phyloP scores from a whole-genome alignment of 371 early-diverging fungal genomes.

The Funneliformis caledonium region DNA sequence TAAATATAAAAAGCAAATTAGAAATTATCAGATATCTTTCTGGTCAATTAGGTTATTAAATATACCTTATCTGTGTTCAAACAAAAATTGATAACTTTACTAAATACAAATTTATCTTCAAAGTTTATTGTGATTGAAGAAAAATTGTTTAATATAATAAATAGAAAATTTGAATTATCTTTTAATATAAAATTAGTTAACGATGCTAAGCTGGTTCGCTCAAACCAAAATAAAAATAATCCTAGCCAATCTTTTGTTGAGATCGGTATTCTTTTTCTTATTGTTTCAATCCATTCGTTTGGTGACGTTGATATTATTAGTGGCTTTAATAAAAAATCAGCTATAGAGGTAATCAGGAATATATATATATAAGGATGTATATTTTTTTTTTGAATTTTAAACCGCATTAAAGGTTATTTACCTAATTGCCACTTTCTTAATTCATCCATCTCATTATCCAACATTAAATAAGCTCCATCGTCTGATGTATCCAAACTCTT shows the following conservation, averaged over 20 bases:
- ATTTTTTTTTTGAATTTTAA: background rate
- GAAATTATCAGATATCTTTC: background rate
- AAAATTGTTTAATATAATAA: background rate
- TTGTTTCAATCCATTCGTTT: constrained; percentile 1
- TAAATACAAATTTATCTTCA: background rate
- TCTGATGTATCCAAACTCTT: background rate
- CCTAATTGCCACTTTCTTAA: background rate
- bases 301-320: constrained; percentile 9
- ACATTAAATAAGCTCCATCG: background rate
- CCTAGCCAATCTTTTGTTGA: background rate
- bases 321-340: background rate
- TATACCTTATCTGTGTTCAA: background rate
- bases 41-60: background rate
- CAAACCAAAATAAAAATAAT: constrained; percentile 18
- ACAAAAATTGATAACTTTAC: background rate
- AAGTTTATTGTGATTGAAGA: background rate
- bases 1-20: background rate
- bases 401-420: background rate
- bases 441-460: background rate
- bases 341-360: background rate
- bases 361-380: background rate
- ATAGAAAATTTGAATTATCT: background rate
- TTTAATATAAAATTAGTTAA: background rate
- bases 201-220: background rate
- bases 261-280: background rate